Conservation (phyloP, 345 rosid species). For the Pseudoturritis turrita region DNA sequence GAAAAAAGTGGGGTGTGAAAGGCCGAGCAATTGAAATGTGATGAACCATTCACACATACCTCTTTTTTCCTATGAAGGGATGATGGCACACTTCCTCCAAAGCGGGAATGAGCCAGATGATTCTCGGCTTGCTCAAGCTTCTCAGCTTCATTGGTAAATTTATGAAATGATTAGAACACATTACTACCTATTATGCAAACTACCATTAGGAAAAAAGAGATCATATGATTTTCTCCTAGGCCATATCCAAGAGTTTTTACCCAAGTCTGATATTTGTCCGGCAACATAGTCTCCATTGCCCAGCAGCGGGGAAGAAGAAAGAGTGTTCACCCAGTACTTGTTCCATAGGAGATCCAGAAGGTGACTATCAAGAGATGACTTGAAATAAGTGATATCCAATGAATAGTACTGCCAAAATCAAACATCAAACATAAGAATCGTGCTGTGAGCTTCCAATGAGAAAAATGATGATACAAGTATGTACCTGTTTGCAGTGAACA, state of each 20-base stretch:
- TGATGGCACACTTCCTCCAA: conserved; percentile 55
- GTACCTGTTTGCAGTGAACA: conserved; percentile 93
- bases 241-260: conserved; percentile 34
- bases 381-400: conserved; percentile 84
- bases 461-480: not conserved
- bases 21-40: not conserved
- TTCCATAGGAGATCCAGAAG: too few species aligned
- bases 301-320: conserved; percentile 86
- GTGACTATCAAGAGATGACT: conserved; percentile 88
- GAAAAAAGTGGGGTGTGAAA: not conserved
- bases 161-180: not conserved
- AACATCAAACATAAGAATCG: not conserved
- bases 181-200: not conserved
- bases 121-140: conserved; percentile 94
- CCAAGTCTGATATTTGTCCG: conserved; percentile 91
- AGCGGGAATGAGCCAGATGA: conserved; percentile 73
- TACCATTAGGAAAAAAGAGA: not conserved
- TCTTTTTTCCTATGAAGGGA: conserved; percentile 80
- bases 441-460: not conserved
- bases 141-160: conserved; percentile 56
- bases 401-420: conserved; percentile 64
- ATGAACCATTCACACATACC: conserved; percentile 37
- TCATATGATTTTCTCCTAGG: not conserved
- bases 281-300: conserved; percentile 96
- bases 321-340: too few species aligned